Evolutionary conservation across 1,139 yeast genomes (phyloP), one percentile per base, ranked within the genome.

Genomic region (Spencermartinsiella ligniputridi): DNA sequence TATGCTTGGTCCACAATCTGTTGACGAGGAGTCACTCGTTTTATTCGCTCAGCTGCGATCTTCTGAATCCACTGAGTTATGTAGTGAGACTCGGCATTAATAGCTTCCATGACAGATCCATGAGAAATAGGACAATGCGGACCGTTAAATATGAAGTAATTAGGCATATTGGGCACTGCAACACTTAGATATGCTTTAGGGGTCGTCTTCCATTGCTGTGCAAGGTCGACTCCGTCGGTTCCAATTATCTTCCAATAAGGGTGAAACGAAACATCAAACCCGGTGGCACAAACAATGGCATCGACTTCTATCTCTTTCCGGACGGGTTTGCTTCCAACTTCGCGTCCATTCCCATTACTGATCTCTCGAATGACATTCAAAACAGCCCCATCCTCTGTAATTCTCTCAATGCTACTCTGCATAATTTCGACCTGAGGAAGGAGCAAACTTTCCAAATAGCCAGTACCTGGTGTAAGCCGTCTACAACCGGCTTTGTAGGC

Each of bases 141-240:
- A 3, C 59, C 58, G 21, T 44, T 42, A 5, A 50, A 38, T 29
- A 48, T 41, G 24, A 57, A 50, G 36, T 45, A 49, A 44, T 57
- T 57, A n/a, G 61, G 60, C 33, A 57, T 52, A n/a, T 43, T 49
- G 12, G 57, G 56, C n/a, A 47, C 56, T 2, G 56, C 50, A 11
- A 57, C 43, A 1, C 60, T 56, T 5, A 57, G 41, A 43, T 57
- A 57, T 0, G 55, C 46, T 22, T 42, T 49, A 3, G 52, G 46
- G 29, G 38, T 16, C 8, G 32, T 15, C 3, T 19, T 35, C 48
- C 49, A 46, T 2, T 36, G 39, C 15, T 33, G 35, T 13, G 41
- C 39, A 45, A 58, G 49, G 19, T 48, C 48, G 18, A 46, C 45
- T 3, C 55, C 55, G 11, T 48, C 36, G 12, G 25, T 37, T 13